Evolutionary conservation across 2,329 filamentous ascomycete genomes (phyloP).

Genomic region (Trichophyton rubrum): DNA sequence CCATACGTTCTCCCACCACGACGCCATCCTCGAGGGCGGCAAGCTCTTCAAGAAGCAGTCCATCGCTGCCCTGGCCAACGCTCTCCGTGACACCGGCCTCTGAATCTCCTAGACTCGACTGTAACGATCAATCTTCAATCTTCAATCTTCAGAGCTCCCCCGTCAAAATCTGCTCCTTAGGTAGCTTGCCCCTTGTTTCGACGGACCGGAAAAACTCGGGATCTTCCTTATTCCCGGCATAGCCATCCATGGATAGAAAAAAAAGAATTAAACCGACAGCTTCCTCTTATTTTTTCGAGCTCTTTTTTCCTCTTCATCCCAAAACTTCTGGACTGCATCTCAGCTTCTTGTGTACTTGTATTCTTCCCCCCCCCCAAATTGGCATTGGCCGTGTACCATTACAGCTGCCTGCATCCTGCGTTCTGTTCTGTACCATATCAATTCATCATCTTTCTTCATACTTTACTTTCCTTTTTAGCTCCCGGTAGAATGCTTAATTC

Average conservation of each 20-base stretch:
- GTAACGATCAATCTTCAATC: too few relatives aligned
- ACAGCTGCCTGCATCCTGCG: background rate
- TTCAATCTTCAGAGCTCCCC: too few relatives aligned
- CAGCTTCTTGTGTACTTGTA: conserved; percentile 1
- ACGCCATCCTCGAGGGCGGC: conserved; percentile 22
- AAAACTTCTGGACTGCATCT: background rate
- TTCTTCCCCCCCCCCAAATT: background rate
- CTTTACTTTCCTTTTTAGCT: background rate
- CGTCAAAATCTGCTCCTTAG: background rate
- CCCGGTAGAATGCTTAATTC: conserved; percentile 6
- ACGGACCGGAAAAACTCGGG: conserved; percentile 1
- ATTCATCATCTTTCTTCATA: background rate
- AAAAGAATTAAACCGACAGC: background rate
- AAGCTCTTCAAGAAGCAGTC: conserved; percentile 21
- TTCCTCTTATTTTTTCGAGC: background rate
- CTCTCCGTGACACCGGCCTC: conserved; percentile 10
- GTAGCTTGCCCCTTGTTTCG: background rate
- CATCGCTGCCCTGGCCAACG: conserved; percentile 19
- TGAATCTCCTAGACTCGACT: too few relatives aligned
- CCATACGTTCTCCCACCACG: conserved; percentile 22
- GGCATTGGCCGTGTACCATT: background rate
- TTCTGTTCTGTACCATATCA: conserved; percentile 2
- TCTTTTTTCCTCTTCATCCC: background rate
- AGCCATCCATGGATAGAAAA: too few relatives aligned
- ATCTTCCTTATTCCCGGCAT: background rate